phyloP scores from a whole-genome alignment of 495 filamentous ascomycete species.

The Trichocladium antarcticum region DNA sequence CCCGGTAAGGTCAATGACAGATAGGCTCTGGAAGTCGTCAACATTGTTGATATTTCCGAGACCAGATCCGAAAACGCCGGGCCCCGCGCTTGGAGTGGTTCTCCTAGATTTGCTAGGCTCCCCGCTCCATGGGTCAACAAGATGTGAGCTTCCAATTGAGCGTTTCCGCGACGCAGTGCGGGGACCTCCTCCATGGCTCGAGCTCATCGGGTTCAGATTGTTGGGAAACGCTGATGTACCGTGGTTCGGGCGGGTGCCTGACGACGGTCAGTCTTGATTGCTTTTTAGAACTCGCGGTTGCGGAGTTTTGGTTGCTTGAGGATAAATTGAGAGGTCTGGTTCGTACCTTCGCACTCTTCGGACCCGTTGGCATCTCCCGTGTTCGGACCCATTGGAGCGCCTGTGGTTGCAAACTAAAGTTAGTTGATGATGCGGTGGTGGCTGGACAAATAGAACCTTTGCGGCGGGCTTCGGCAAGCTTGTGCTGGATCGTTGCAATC shows the following conservation, averaged over 20 bases:
- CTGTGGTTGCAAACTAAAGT: not conserved
- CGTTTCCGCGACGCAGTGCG: constrained; percentile 26
- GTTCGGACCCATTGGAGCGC: not conserved
- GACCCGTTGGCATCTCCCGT: not conserved
- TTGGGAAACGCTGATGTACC: constrained; percentile 1
- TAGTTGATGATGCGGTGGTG: not conserved
- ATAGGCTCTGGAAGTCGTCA: constrained; percentile 5
- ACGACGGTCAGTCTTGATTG: not conserved
- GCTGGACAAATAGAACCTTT: not conserved
- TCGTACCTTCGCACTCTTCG: not conserved
- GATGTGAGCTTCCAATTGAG: constrained; percentile 20
- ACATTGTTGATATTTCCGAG: not conserved
- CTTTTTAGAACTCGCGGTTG: no score
- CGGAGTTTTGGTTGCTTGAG: not conserved
- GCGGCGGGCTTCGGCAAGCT: not conserved
- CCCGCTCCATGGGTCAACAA: constrained; percentile 6
- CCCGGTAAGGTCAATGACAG: constrained; percentile 25
- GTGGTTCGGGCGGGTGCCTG: not conserved
- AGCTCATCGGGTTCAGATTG: constrained; percentile 8
- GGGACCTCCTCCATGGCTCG: not conserved
- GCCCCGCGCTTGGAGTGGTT: constrained; percentile 18
- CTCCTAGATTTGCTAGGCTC: constrained; percentile 24
- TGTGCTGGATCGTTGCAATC: not conserved
- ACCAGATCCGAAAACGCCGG: not conserved
- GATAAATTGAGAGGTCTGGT: not conserved